phyloP scores from a whole-genome alignment of 1,139 yeast genomes.

The Suhomyces taliae region DNA sequence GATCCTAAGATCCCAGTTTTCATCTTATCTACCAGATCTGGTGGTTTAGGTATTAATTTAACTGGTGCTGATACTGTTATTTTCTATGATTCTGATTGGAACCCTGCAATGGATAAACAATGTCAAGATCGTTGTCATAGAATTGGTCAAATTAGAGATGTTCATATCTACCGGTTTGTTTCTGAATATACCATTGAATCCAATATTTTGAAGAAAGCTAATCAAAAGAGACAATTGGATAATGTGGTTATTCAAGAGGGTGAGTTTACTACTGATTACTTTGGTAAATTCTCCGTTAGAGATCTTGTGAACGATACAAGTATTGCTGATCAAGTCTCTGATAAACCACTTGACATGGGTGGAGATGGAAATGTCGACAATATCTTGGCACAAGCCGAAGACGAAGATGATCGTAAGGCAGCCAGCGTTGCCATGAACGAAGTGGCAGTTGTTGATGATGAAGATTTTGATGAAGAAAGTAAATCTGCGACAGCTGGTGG shows the following conservation, averaged over 20 bases:
- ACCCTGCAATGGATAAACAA: conserved; percentile 99
- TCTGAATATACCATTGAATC: conserved; percentile 96
- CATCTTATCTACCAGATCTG: conserved; percentile 91
- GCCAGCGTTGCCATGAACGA: conserved; percentile 89
- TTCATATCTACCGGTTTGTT: conserved; percentile 93
- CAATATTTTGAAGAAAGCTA: conserved; percentile 89
- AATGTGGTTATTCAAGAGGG: conserved; percentile 98
- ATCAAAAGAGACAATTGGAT: conserved; percentile 92
- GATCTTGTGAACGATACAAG: conserved; percentile 76
- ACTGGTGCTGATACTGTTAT: conserved; percentile 99
- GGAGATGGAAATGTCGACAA: conserved; percentile 57
- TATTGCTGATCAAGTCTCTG: conserved; percentile 32
- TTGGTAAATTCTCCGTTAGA: conserved; percentile 83
- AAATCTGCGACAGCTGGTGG: conserved; percentile 35
- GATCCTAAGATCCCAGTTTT: conserved; percentile 88
- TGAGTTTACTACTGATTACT: conserved; percentile 95
- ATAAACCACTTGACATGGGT: conserved; percentile 36
- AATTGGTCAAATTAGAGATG: conserved; percentile 97
- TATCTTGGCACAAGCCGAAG: conserved; percentile 90
- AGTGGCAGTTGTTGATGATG: conserved; percentile 73
- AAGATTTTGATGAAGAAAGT: conserved; percentile 63
- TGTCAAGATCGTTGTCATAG: conserved; percentile 99
- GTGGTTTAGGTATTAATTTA: conserved; percentile 95
- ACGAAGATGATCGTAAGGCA: conserved; percentile 92
- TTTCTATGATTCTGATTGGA: conserved; percentile 99